Evolutionary conservation across 805 yeast species (phyloP), one percentile per base, ranked within the genome.

Genomic region (Pichia insulana): DNA sequence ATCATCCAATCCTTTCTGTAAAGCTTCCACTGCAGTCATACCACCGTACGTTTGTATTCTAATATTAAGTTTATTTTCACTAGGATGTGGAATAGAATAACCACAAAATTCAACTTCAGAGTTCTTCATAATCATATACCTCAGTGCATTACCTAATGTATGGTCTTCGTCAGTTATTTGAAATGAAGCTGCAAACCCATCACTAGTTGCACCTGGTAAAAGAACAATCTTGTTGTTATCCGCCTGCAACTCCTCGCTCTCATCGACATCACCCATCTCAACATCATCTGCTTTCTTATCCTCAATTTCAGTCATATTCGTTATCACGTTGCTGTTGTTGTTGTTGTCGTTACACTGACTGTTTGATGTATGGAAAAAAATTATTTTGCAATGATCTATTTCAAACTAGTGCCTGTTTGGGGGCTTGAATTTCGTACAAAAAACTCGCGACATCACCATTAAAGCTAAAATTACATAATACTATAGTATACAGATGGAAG

Each of bases 21-120:
- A 71, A 1, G 96, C 97, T 61, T 90, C 95, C 32, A 85, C 78
- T 3, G 97, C 97, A 3, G 97, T 81, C 50, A 77, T 73, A 46
- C 65, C 66, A 39, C 83, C 96, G 58, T 88, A 89, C 1, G 98
- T 92, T 67, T 92, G 98, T 49, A 92, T 87, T 66, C 98, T 78
- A 44, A 92, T 62, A 65, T 92, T 87, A 64, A 92, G 69, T 52
- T 83, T 82, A 47, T 86, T 72, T 65, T 92, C 98, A 30, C 96
- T 85, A 16, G 98, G 98, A 64, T 92, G 98, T 10, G 98, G 98
- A 52, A 92, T 92, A 35, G 97, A 87, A 67, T 92, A 92, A 43
- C 98, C 98, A 59, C 97, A 90, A 62, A 92, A 92, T 59, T 92
- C 98, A 20, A 92, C 98, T 51, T 88, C 95, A 31, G 97, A 96